phyloP scores from a whole-genome alignment of 352 stramenopile genomes.

The Pythium brachiatum region DNA sequence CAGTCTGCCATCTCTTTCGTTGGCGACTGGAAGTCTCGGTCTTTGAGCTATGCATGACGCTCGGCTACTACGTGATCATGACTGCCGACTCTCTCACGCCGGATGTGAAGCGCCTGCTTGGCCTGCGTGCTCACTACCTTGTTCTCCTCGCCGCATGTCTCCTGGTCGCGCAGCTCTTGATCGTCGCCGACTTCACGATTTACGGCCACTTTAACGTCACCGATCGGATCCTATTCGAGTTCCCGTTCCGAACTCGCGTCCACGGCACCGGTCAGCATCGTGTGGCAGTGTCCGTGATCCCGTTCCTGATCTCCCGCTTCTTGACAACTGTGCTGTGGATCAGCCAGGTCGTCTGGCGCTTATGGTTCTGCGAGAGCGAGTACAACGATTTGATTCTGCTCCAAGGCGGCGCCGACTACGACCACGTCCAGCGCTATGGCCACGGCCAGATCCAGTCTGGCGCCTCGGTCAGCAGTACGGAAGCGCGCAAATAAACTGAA shows the following conservation, averaged over 20 bases:
- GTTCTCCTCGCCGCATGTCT: neutral
- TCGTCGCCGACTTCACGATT: slow-evolving; percentile 1
- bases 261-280: neutral
- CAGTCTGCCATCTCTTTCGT: slow-evolving; percentile 24
- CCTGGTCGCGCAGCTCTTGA: neutral
- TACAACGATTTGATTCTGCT: slow-evolving; percentile 7
- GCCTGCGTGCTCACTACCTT: neutral
- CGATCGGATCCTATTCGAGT: neutral
- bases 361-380: neutral
- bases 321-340: neutral
- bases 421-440: neutral
- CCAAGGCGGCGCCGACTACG: slow-evolving; percentile 3
- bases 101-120: slow-evolving; percentile 1
- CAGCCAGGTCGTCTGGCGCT: slow-evolving; percentile 1
- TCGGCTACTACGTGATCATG: slow-evolving; percentile 21
- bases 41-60: neutral
- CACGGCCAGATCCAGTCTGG: neutral
- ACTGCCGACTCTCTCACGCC: slow-evolving; percentile 23
- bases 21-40: slow-evolving; percentile 10
- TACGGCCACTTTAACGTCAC: slow-evolving; percentile 10
- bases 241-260: neutral
- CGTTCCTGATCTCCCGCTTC: neutral
- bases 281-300: neutral
- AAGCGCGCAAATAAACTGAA: too few relatives aligned
- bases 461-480: neutral